phyloP scores from a whole-genome alignment of 257 asterid genomes.

The Forsythia viridissima region DNA sequence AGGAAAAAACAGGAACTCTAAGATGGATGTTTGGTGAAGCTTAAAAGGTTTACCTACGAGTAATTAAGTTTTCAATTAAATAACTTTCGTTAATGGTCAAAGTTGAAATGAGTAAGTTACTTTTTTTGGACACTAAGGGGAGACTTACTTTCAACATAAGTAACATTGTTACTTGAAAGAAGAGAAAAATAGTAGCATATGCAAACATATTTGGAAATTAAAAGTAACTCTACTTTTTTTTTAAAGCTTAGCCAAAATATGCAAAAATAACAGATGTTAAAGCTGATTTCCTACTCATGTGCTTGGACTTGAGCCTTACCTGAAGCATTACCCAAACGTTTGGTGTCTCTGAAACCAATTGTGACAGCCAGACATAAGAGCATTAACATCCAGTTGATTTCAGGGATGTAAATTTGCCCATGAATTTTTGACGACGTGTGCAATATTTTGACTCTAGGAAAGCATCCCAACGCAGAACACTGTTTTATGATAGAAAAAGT shows the following conservation, averaged over 20 bases:
- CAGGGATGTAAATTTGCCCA: slow-evolving; percentile 37
- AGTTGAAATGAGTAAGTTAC: too few species aligned
- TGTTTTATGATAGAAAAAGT: slow-evolving; percentile 35
- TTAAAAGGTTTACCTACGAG: background rate
- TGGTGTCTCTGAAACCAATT: slow-evolving; percentile 32
- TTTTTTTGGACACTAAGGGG: background rate
- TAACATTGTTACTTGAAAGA: background rate
- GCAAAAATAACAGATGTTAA: background rate
- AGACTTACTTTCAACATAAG: background rate
- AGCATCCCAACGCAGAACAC: slow-evolving; percentile 33
- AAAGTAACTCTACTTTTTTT: too few species aligned
- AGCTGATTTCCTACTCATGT: background rate
- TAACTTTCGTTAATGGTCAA: too few species aligned
- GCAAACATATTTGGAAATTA: background rate
- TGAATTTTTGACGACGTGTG: slow-evolving; percentile 37
- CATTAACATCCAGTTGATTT: slow-evolving; percentile 39
- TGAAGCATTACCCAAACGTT: slow-evolving; percentile 34
- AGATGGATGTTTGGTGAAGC: background rate
- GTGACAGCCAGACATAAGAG: slow-evolving; percentile 35
- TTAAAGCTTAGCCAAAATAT: background rate
- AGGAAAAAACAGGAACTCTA: background rate
- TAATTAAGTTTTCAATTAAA: background rate
- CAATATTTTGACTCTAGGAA: slow-evolving; percentile 30
- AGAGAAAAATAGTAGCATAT: background rate
- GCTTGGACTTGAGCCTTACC: slow-evolving; percentile 8